Evolutionary conservation across 169 alveolate species (phyloP), one percentile per base, ranked within the genome.

Genomic region (Cryptosporidium ryanae): DNA sequence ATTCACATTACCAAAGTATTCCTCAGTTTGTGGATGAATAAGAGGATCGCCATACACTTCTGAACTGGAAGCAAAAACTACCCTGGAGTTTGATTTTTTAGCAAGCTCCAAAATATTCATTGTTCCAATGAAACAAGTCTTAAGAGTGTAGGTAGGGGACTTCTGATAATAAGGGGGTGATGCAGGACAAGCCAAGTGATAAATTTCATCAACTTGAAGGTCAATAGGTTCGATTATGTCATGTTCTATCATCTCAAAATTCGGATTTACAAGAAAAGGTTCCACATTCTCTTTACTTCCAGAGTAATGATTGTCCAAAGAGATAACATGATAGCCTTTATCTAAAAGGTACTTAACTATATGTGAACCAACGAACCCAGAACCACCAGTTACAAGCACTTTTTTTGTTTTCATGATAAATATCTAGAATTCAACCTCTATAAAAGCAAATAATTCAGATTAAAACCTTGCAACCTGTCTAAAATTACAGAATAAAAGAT

Each of bases 31-130:
- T 0, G 95, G 95, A 50, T 92, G 95, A 71, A 84, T 87, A 10
- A 91, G 68, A 1, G 95, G 95, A 38, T 92, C 95, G 0, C 95
- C 95, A 66, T 92, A 92, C 21, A 92, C 90, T 84, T 92, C 95
- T 10, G 92, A 84, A 1, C 94, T 92, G 65, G 92, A 83, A 44
- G 95, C 93, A 59, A 90, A 84, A 23, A 92, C 90, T n/a, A 92
- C 81, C 27, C 89, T 91, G 8, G 94, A 84, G 23, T 89, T 89
- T 25, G 91, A 87, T 65, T 92, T 64, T 67, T 82, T 92, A 29
- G 95, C 94, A 21, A 92, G 27, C 43, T 81, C 92, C 32, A 91
- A 84, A 84, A 92, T 68, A 52, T 92, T 92, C 70, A 89, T 70
- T 12, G 93, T 92, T 21, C 95, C 95, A 7, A 92, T n/a, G 61